These are phyloP conservation scores for Massarina eburnea DNA, from an alignment of 2,329 filamentous ascomycete species.

Conservation along the genomic window DNA sequence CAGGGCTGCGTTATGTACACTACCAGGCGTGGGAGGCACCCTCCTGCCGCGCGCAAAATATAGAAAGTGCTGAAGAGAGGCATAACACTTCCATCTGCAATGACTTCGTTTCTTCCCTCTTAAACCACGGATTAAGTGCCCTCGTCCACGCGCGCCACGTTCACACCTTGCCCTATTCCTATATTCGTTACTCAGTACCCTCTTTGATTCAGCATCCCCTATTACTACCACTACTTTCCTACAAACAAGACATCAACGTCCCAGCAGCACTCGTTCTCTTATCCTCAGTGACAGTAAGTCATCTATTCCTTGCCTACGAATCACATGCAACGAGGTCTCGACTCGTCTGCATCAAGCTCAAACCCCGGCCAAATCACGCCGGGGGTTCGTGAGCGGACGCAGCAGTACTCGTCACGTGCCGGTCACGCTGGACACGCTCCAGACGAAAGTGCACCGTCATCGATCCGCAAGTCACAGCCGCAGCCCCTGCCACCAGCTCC, in stretches of 20 bases:
- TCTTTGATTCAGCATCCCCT: slow-evolving; percentile 8
- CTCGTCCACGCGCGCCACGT: slow-evolving; percentile 20
- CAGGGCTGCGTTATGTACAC: too few species aligned
- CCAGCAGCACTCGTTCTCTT: slow-evolving; percentile 1
- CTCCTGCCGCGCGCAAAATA: slow-evolving; percentile 33
- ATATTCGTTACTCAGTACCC: slow-evolving; percentile 7
- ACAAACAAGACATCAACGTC: slow-evolving; percentile 11
- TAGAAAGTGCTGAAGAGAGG: slow-evolving; percentile 37
- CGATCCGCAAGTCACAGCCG: slow-evolving; percentile 11
- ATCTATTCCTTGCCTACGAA: not conserved
- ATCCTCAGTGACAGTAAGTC: slow-evolving; percentile 1
- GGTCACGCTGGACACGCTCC: slow-evolving; percentile 11
- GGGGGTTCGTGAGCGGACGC: slow-evolving; percentile 13
- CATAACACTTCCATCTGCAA: slow-evolving; percentile 22
- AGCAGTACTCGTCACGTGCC: slow-evolving; percentile 12
- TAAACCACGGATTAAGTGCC: slow-evolving; percentile 17
- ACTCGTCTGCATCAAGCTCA: slow-evolving; percentile 21
- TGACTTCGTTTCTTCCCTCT: slow-evolving; percentile 7
- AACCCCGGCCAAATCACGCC: slow-evolving; percentile 14
- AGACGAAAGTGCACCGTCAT: slow-evolving; percentile 7
- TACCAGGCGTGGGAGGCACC: slow-evolving; percentile 31
- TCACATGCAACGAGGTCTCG: slow-evolving; percentile 26
- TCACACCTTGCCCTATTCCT: slow-evolving; percentile 16
- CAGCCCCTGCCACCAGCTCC: slow-evolving; percentile 5
- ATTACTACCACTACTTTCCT: slow-evolving; percentile 1